These are phyloP conservation scores for Penicillium sp. DNA, from an alignment of 2,329 filamentous ascomycete species.

Conservation along the genomic window DNA sequence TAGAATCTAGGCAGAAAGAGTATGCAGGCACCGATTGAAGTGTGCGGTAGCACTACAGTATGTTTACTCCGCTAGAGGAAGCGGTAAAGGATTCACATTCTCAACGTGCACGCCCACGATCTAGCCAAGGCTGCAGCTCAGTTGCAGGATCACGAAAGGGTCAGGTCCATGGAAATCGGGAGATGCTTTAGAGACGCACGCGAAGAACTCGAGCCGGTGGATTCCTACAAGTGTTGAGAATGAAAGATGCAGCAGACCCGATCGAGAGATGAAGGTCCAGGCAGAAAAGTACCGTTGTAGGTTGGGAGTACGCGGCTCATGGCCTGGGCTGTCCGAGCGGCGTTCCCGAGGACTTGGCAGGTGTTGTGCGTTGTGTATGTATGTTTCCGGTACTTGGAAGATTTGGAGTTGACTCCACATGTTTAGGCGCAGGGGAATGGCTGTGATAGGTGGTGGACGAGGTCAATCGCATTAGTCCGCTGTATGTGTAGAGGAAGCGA, in stretches of 20 bases:
- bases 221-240: constrained; percentile 2
- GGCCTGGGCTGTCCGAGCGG: constrained; percentile 6
- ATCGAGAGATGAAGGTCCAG: not conserved
- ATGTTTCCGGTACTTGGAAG: too few relatives aligned
- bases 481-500: not conserved
- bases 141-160: not conserved
- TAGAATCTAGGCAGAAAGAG: not conserved
- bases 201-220: not conserved
- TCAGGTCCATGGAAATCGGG: not conserved
- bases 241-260: constrained; percentile 7
- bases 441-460: not conserved
- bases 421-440: not conserved
- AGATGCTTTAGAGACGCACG: not conserved
- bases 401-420: not conserved
- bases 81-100: not conserved
- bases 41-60: not conserved
- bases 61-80: not conserved
- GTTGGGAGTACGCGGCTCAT: constrained; percentile 7
- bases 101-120: not conserved
- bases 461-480: constrained; percentile 1
- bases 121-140: not conserved
- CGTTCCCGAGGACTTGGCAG: constrained; percentile 11
- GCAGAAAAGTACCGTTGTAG: not conserved
- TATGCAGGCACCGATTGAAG: not conserved
- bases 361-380: not conserved